Evolutionary conservation across 192 early-diverging fungal genomes (phyloP).

Genomic region (Jimgerdemannia flammicorona): DNA sequence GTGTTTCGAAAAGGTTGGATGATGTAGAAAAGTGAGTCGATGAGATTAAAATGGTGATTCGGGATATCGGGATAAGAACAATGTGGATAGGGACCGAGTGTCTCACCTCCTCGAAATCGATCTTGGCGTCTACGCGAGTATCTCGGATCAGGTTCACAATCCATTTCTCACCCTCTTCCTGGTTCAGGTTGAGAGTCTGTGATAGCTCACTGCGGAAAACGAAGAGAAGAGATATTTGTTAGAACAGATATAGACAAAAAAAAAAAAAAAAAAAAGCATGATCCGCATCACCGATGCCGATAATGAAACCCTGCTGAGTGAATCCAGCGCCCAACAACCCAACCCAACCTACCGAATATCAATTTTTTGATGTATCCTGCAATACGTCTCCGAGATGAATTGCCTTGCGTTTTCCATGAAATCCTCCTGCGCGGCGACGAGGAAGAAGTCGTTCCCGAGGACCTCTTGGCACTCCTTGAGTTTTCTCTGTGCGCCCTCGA

Average conservation of each 20-base stretch:
- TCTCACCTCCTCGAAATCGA: slow-evolving; percentile 82
- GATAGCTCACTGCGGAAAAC: slow-evolving; percentile 56
- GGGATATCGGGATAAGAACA: neutral
- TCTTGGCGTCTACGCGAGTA: slow-evolving; percentile 95
- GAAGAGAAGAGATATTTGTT: neutral
- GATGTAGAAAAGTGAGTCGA: neutral
- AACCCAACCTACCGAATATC: slow-evolving; percentile 58
- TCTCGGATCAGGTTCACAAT: slow-evolving; percentile 96
- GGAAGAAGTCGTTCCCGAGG: slow-evolving; percentile 87
- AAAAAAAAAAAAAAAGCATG: neutral
- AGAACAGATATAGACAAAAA: no score
- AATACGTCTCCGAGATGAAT: slow-evolving; percentile 96
- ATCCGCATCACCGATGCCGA: neutral
- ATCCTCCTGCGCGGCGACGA: slow-evolving; percentile 82
- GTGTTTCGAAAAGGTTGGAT: neutral
- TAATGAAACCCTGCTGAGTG: no score
- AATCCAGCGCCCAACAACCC: neutral
- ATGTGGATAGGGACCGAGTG: neutral
- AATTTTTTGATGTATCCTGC: slow-evolving; percentile 95
- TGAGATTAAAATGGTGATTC: slow-evolving; percentile 11
- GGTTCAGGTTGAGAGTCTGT: slow-evolving; percentile 78
- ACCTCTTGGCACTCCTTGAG: slow-evolving; percentile 86
- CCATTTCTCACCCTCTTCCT: slow-evolving; percentile 95
- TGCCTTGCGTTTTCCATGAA: slow-evolving; percentile 93
- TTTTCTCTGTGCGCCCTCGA: slow-evolving; percentile 85